Evolutionary conservation across 306 rosid genomes (phyloP).

Genomic region (Arachis stenosperma): DNA sequence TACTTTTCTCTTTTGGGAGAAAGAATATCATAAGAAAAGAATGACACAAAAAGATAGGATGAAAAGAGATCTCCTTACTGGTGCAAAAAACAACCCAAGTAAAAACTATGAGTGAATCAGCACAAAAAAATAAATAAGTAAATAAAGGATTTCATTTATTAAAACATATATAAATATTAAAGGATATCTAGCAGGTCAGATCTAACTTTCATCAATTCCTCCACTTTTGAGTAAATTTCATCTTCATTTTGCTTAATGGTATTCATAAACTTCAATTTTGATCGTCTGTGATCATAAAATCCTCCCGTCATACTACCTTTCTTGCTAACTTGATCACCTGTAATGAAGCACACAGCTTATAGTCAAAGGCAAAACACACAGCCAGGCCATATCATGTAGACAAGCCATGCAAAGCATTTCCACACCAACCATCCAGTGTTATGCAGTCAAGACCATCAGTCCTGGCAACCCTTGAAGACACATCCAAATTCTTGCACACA

Average conservation of each 20-base stretch:
- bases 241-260: slow-evolving; percentile 59
- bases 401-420: slow-evolving; percentile 28
- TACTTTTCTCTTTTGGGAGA: not conserved
- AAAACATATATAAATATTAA: too few relatives aligned
- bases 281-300: slow-evolving; percentile 91
- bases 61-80: not conserved
- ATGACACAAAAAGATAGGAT: not conserved
- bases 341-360: slow-evolving; percentile 36
- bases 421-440: slow-evolving; percentile 81
- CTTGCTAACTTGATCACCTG: slow-evolving; percentile 99
- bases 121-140: too few relatives aligned
- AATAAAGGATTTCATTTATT: too few relatives aligned
- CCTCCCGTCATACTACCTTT: slow-evolving; percentile 99
- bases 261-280: slow-evolving; percentile 87
- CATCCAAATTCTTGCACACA: slow-evolving; percentile 89
- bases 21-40: not conserved
- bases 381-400: slow-evolving; percentile 23
- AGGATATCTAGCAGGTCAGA: slow-evolving; percentile 83
- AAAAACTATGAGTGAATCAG: too few relatives aligned
- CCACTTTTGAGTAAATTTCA: slow-evolving; percentile 57
- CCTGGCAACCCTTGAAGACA: slow-evolving; percentile 93
- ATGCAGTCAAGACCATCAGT: slow-evolving; percentile 89
- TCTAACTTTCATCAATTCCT: slow-evolving; percentile 70
- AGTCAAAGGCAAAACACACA: slow-evolving; percentile 35
- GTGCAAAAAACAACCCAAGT: too few relatives aligned